Evolutionary conservation across 116 monocot genomes (phyloP).

Genomic region (Phalaenopsis hybrid): DNA sequence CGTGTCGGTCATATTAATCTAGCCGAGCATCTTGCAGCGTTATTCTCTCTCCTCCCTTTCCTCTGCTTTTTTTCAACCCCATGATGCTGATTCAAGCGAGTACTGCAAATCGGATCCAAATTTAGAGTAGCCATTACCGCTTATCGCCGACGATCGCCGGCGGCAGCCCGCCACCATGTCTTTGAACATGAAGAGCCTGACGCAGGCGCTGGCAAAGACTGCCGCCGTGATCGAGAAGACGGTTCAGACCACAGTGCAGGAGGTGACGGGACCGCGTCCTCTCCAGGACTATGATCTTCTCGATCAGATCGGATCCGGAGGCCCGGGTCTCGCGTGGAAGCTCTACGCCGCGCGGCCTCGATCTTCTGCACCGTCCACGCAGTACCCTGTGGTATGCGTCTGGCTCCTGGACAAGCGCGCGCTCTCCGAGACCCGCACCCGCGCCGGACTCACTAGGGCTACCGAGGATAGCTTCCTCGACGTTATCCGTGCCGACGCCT

Average conservation of each 20-base stretch:
- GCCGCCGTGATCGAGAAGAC: constrained; percentile 96
- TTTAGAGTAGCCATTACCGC: background rate
- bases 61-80: background rate
- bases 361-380: constrained; percentile 64
- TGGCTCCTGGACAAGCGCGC: constrained; percentile 88
- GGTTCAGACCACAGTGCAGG: constrained; percentile 82
- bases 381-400: constrained; percentile 79
- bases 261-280: constrained; percentile 92
- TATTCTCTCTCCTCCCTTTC: background rate
- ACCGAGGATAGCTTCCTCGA: constrained; percentile 82
- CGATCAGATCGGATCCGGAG: constrained; percentile 80
- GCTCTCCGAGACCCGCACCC: constrained; percentile 58
- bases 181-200: constrained; percentile 82
- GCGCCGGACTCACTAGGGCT: constrained; percentile 74
- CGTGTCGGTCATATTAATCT: background rate
- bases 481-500: constrained; percentile 72
- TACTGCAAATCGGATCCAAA: background rate
- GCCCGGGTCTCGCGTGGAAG: constrained; percentile 79
- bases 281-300: constrained; percentile 96
- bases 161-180: constrained; percentile 35
- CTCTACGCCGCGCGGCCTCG: constrained; percentile 84
- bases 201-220: constrained; percentile 92
- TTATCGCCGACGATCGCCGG: background rate
- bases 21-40: too few relatives aligned
- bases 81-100: background rate